phyloP scores from a whole-genome alignment of 441 rosid genomes.

The Macaranga tanarius region DNA sequence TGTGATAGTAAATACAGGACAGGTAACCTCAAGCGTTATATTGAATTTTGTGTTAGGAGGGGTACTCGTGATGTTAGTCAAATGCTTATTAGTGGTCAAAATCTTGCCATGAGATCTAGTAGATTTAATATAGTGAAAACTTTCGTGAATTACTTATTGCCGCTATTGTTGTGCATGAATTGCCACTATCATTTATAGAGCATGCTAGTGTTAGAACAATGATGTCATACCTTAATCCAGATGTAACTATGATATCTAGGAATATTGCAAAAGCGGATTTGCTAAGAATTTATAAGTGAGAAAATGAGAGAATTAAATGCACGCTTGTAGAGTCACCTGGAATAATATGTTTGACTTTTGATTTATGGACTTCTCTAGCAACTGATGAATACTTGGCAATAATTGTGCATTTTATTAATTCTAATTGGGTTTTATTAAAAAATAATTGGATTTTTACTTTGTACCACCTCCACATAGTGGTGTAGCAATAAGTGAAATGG shows the following conservation, averaged over 20 bases:
- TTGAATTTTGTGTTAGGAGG: not conserved
- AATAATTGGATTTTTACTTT: not conserved
- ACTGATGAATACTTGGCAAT: conserved; percentile 4
- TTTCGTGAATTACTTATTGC: not conserved
- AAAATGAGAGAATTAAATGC: not conserved
- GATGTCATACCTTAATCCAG: not conserved
- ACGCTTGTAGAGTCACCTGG: not conserved
- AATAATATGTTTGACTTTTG: not conserved
- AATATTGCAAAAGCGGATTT: not conserved
- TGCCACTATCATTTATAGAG: not conserved
- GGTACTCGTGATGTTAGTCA: too few relatives aligned
- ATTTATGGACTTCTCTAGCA: conserved; percentile 1
- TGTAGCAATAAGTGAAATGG: too few relatives aligned
- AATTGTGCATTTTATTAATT: not conserved
- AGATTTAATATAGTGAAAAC: too few relatives aligned
- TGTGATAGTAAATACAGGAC: not conserved
- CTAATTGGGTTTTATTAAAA: not conserved
- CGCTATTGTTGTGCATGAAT: not conserved
- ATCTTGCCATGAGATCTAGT: too few relatives aligned
- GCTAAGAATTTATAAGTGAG: not conserved
- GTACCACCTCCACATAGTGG: not conserved
- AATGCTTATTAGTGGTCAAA: too few relatives aligned
- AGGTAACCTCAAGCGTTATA: not conserved
- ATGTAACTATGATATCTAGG: not conserved
- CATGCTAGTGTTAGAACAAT: not conserved